Evolutionary conservation across 345 rosid species (phyloP).

Genomic region (Euphorbia peplus): DNA sequence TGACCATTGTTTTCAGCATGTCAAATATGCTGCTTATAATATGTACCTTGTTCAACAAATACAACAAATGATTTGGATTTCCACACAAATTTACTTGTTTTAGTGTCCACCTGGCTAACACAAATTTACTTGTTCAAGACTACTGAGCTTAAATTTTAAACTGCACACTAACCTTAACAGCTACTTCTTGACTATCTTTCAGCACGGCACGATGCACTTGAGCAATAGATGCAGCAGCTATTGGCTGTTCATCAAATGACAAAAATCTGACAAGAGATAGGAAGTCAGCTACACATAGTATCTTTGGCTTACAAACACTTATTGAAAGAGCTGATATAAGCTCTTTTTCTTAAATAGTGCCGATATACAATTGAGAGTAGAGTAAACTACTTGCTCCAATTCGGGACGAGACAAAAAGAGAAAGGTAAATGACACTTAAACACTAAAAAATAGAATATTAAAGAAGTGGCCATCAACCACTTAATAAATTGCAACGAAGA

Average conservation of each 20-base stretch:
- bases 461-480: neutral
- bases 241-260: conserved; percentile 80
- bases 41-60: neutral
- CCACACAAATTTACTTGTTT: neutral
- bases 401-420: neutral
- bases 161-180: conserved; percentile 57
- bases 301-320: neutral
- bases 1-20: neutral
- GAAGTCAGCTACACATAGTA: conserved; percentile 6
- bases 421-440: neutral
- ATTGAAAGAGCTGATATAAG: neutral
- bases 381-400: neutral
- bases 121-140: too few relatives aligned
- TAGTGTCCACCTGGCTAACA: neutral
- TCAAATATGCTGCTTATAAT: neutral
- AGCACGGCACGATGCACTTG: conserved; percentile 82
- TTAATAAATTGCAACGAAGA: neutral
- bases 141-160: neutral
- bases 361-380: neutral
- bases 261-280: conserved; percentile 47
- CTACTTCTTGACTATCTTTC: conserved; percentile 66
- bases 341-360: neutral
- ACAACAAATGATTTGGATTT: neutral
- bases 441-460: neutral
- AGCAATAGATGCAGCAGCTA: conserved; percentile 96